Evolutionary conservation across 192 early-diverging fungal genomes (phyloP), one percentile per base, ranked within the genome.

Genomic region (Phycomyces nitens): DNA sequence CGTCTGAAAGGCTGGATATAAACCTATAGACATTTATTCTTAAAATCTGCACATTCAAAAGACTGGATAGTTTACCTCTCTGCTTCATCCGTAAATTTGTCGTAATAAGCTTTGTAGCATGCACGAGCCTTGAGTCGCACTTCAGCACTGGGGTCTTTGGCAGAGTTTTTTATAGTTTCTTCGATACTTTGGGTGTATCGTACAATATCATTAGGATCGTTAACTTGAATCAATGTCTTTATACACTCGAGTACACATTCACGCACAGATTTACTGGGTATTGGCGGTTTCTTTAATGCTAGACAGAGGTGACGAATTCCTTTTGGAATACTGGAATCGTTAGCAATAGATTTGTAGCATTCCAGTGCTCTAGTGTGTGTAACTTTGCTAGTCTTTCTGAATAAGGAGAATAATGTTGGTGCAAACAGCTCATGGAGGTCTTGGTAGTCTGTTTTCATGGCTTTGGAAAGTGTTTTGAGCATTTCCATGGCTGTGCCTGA

Each of bases 361-460:
- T 80, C 79, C 27, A 82, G 65, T 5, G 83, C 86, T 44, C 85
- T 80, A 3, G 73, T 77, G 47, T 39, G 40, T 75, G 87, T 84
- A 24, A 92, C 83, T 64, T 88, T 88, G 77, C 91, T 92, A n/a
- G 88, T 82, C 16, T 88, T 85, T 10, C 76, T 78, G 66, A 86
- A 88, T 18, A 88, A 78, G 50, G 81, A 83, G 56, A 94, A 62
- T 0, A 88, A 64, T 0, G 86, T 57, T 1, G 82, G 78, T 8
- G 86, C 74, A 53, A 92, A 77, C 49, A 81, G 43, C 26, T 94
- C 92, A 16, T 73, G 57, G 6, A 89, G 64, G 6, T 71, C 56
- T 39, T 85, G 80, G 70, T 90, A 89, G 23, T 84, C 79, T 29
- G 79, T 78, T 43, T 84, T 79, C 68, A 89, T 78, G 16, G 68